phyloP scores from a whole-genome alignment of 2,329 filamentous ascomycete genomes.

The Talaromyces amestolkiae region DNA sequence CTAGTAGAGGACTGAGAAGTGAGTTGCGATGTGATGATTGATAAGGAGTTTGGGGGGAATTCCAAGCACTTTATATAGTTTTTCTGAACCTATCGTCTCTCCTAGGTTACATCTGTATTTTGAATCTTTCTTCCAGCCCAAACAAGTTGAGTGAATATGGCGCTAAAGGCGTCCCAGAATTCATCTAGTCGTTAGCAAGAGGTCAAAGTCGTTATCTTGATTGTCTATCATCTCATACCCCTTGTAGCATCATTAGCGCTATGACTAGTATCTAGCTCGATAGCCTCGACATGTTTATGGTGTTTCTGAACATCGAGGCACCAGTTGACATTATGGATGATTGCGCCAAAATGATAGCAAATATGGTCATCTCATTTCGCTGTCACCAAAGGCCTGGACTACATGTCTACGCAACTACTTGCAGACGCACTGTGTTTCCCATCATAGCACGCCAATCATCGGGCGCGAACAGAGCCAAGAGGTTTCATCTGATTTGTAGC shows the following conservation, averaged over 20 bases:
- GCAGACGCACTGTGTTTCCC: not conserved
- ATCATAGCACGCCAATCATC: not conserved
- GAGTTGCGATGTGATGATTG: not conserved
- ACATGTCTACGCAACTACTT: not conserved
- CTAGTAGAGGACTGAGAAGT: not conserved
- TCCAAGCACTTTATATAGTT: not conserved
- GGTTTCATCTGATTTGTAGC: not conserved
- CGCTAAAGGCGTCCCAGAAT: not conserved
- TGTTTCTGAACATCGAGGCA: not conserved
- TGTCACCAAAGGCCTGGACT: not conserved
- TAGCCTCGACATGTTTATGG: not conserved
- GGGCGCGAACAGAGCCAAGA: not conserved
- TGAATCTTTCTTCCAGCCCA: not conserved
- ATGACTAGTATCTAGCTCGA: not conserved
- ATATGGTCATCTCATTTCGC: constrained; percentile 5
- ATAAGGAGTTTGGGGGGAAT: not conserved
- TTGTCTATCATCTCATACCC: not conserved
- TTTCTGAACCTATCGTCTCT: not conserved
- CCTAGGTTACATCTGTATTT: not conserved
- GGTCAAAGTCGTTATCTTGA: not conserved
- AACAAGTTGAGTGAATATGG: not conserved
- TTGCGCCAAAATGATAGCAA: constrained; percentile 2
- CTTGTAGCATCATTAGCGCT: not conserved
- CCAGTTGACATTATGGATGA: not conserved
- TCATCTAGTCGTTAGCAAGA: not conserved